phyloP scores from a whole-genome alignment of 148 eudicot species.

The Cornus kousa region DNA sequence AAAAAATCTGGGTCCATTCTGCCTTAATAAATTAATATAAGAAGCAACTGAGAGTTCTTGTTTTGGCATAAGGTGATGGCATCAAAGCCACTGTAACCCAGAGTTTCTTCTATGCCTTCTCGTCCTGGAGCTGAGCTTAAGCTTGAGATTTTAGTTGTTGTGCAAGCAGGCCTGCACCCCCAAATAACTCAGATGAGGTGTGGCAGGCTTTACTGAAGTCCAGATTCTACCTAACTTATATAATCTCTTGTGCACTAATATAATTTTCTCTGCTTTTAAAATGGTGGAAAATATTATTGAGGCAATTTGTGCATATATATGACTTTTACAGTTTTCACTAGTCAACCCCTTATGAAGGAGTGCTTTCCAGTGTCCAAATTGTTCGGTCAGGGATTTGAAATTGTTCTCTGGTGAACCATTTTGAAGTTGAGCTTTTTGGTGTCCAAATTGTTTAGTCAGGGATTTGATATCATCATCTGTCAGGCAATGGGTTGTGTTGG shows the following conservation, averaged over 20 bases:
- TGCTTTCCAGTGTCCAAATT: slow-evolving; percentile 5
- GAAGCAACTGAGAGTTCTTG: slow-evolving; percentile 12
- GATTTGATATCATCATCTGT: background rate
- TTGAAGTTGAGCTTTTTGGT: background rate
- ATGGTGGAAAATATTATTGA: no score
- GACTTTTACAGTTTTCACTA: background rate
- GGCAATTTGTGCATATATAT: background rate
- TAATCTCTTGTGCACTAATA: slow-evolving; percentile 1
- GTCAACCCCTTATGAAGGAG: background rate
- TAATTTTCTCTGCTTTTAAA: no score
- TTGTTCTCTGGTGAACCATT: no score
- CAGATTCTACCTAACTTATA: slow-evolving; percentile 15
- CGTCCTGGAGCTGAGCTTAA: slow-evolving; percentile 12
- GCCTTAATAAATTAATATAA: slow-evolving; percentile 10
- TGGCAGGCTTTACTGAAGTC: slow-evolving; percentile 19
- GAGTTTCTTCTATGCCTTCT: background rate
- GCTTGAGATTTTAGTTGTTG: slow-evolving; percentile 13
- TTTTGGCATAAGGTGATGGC: slow-evolving; percentile 20
- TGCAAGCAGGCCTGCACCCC: slow-evolving; percentile 18
- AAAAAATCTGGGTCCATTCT: slow-evolving; percentile 14
- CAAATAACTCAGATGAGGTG: slow-evolving; percentile 19
- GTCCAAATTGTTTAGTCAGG: slow-evolving; percentile 1
- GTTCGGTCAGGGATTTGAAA: background rate
- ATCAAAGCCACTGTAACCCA: slow-evolving; percentile 6
- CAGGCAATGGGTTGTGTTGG: background rate